Percentiles rank a stretch among this genome's conserved stretches.
These are phyloP conservation scores for Skeletonema costatum DNA, from an alignment of 108 stramenopile genomes.

Conservation along the genomic window DNA sequence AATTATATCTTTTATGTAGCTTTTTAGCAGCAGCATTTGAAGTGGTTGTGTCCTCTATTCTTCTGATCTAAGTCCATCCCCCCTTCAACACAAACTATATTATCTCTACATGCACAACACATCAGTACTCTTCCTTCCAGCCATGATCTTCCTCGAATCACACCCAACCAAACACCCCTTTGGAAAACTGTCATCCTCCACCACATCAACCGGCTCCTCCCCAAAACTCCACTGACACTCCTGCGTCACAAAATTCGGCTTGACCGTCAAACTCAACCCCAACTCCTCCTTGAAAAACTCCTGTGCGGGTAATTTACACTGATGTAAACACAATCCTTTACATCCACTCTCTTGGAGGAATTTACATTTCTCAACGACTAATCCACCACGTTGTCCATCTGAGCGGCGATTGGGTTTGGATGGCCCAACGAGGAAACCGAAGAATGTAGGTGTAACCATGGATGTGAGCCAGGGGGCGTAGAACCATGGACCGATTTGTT, in stretches of 20 bases:
- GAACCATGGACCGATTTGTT: slow-evolving; percentile 82
- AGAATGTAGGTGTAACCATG: slow-evolving; percentile 89
- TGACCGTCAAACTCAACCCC: slow-evolving; percentile 78
- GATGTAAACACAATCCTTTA: slow-evolving; percentile 90
- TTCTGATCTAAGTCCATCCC: neutral
- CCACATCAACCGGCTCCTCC: slow-evolving; percentile 62
- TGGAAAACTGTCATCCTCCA: slow-evolving; percentile 76
- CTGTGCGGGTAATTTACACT: slow-evolving; percentile 89
- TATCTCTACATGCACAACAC: slow-evolving; percentile 19
- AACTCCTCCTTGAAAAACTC: slow-evolving; percentile 84
- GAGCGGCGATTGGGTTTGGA: slow-evolving; percentile 75
- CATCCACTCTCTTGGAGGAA: slow-evolving; percentile 89
- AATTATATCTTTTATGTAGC: neutral
- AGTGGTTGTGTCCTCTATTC: neutral
- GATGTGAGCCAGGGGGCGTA: slow-evolving; percentile 87
- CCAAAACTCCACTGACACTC: slow-evolving; percentile 95
- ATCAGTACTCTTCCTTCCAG: slow-evolving; percentile 26
- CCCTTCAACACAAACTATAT: neutral
- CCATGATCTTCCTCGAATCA: slow-evolving; percentile 68
- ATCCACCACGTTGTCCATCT: slow-evolving; percentile 84
- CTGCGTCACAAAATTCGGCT: slow-evolving; percentile 90
- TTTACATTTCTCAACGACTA: slow-evolving; percentile 93
- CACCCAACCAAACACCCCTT: slow-evolving; percentile 85
- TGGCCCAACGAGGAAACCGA: slow-evolving; percentile 88
- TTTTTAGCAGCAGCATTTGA: no score